Evolutionary conservation across 345 rosid genomes (phyloP).

Genomic region (Garcia nutans): DNA sequence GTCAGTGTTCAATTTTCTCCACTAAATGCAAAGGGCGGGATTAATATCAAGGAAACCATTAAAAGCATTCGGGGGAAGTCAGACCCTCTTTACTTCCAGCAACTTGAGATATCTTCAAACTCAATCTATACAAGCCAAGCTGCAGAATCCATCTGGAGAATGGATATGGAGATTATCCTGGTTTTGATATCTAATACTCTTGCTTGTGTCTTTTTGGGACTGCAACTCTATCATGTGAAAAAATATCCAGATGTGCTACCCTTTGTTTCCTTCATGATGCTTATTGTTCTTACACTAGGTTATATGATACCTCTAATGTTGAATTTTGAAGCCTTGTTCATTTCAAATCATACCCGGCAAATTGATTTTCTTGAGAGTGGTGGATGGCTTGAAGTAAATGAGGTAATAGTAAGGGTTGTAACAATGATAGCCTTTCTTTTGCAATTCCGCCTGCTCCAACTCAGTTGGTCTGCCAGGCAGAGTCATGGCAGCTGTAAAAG

Average conservation of each 20-base stretch:
- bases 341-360: constrained; percentile 41
- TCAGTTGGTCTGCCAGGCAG: constrained; percentile 65
- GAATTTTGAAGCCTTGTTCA: constrained; percentile 74
- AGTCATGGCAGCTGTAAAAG: constrained; percentile 32
- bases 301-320: constrained; percentile 77
- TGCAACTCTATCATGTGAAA: constrained; percentile 75
- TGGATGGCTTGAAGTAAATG: constrained; percentile 85
- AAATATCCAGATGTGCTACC: constrained; percentile 70
- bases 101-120: constrained; percentile 54
- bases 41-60: constrained; percentile 60
- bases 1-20: constrained; percentile 59
- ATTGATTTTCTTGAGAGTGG: constrained; percentile 59
- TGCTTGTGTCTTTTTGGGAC: constrained; percentile 61
- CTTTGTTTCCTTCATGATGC: constrained; percentile 65
- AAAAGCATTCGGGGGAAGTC: constrained; percentile 57
- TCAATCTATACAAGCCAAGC: constrained; percentile 60
- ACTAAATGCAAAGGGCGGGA: constrained; percentile 43
- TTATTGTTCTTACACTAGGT: constrained; percentile 58
- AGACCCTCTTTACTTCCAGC: constrained; percentile 62
- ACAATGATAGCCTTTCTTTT: constrained; percentile 85
- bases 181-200: constrained; percentile 70
- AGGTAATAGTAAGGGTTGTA: constrained; percentile 72
- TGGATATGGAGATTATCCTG: constrained; percentile 83
- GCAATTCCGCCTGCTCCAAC: constrained; percentile 73
- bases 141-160: constrained; percentile 74